Evolutionary conservation across 2,329 filamentous ascomycete genomes (phyloP), one percentile per base, ranked within the genome.

Genomic region (Beauveria pseudobassiana): DNA sequence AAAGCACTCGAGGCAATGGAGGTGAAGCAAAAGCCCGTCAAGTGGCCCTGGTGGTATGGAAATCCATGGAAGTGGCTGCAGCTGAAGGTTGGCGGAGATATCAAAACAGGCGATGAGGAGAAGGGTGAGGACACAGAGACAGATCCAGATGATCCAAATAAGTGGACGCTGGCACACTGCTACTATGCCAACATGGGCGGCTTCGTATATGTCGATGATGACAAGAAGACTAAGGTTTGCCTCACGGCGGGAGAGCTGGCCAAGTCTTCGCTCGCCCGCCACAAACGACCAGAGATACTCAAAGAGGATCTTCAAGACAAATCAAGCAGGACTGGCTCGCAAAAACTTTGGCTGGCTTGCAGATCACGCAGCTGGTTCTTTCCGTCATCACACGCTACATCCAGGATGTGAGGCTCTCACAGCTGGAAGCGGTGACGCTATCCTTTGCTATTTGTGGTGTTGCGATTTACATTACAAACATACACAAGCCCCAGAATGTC

Each of bases 111-210:
- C 40, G 40, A 42, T 8, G 40, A 42, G 40, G 40, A 42, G 14
- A 2, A n/a, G 14, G 40, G 40, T 18, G 18, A 42, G 40, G 16
- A 42, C 5, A 2, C 40, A n/a, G 14, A 16, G 14, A 42, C 5
- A 8, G 40, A 2, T 42, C 40, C 40, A 42, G 40, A 42, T 42
- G 6, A 22, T 2, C 1, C 14, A 6, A 10, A n/a, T 5, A 30
- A 48, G 34, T 58, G 55, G 43, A 49, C 55, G 2, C 18, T 58
- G 3, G 40, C 28, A 6, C 55, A 58, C 14, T 48, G 42, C 16
- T 58, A 58, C 30, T 58, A 38, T 38, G 55, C 43, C 18, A 58
- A 58, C 22, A 58, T 58, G 55, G 43, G 55, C 9, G 55, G 55
- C 2, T n/a, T 58, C 7, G 10, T 38, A 6, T 24, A 52, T n/a